These are phyloP conservation scores for Oryza glaberrima DNA, from an alignment of 176 grass and related monocot genomes.

Conservation along the genomic window DNA sequence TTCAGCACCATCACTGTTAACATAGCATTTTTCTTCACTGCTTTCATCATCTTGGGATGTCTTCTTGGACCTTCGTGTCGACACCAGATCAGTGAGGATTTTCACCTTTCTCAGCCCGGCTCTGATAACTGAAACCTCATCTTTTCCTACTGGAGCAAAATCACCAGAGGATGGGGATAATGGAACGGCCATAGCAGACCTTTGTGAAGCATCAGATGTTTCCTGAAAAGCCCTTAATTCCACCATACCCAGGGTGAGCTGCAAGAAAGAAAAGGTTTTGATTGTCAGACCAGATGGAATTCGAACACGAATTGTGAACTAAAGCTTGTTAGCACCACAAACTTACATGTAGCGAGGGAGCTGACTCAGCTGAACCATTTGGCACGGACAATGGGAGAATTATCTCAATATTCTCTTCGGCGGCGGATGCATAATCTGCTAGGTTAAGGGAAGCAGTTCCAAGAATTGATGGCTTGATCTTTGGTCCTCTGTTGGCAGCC, in stretches of 20 bases:
- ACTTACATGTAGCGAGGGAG: conserved; percentile 76
- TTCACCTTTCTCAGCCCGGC: conserved; percentile 94
- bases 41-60: conserved; percentile 62
- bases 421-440: conserved; percentile 64
- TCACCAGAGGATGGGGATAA: conserved; percentile 74
- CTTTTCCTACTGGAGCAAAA: conserved; percentile 62
- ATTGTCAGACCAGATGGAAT: conserved; percentile 34
- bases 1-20: conserved; percentile 70
- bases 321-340: conserved; percentile 33
- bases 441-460: conserved; percentile 73
- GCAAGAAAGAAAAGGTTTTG: conserved; percentile 40
- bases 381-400: conserved; percentile 65
- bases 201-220: conserved; percentile 55
- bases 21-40: conserved; percentile 65
- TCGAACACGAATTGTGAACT: neutral
- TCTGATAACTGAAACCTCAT: conserved; percentile 89
- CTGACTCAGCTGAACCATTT: conserved; percentile 47
- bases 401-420: conserved; percentile 66
- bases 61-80: conserved; percentile 71
- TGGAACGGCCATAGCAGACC: conserved; percentile 36
- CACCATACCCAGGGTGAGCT: conserved; percentile 67
- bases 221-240: conserved; percentile 54
- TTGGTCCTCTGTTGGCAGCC: conserved; percentile 62
- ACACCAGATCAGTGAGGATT: conserved; percentile 81
- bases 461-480: conserved; percentile 79